Conservation (phyloP, 2,329 filamentous ascomycete genomes). For the Claviceps sp. region DNA sequence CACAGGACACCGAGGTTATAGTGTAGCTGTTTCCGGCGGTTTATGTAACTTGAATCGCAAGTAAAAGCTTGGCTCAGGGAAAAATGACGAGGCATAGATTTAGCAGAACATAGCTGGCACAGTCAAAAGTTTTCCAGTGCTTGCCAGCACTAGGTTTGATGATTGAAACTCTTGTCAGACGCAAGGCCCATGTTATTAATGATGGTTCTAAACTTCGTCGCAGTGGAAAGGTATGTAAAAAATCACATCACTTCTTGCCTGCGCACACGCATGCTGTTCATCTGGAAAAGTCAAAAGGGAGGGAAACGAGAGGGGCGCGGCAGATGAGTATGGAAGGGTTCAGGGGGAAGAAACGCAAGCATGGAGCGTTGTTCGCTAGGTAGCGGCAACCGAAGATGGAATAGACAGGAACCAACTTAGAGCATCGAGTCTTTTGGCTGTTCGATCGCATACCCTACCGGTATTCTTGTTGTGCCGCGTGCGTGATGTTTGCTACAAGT, state of each 20-base stretch:
- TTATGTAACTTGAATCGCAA: neutral
- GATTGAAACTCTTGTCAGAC: neutral
- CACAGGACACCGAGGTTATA: constrained; percentile 26
- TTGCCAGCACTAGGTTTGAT: too few species aligned
- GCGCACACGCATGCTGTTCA: neutral
- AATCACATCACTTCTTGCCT: neutral
- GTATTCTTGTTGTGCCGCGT: too few species aligned
- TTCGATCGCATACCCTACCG: too few species aligned
- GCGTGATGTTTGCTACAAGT: too few species aligned
- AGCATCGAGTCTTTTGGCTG: neutral
- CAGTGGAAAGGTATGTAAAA: constrained; percentile 4
- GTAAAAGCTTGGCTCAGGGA: neutral
- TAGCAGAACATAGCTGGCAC: neutral
- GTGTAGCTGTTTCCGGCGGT: constrained; percentile 6
- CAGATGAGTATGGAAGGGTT: neutral
- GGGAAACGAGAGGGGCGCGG: neutral
- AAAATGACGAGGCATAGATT: neutral
- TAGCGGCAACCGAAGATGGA: neutral
- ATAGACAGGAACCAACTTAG: neutral
- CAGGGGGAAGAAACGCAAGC: neutral
- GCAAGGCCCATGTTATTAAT: constrained; percentile 8
- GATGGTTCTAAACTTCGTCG: constrained; percentile 5
- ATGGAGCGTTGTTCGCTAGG: neutral
- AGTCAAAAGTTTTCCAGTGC: too few species aligned
- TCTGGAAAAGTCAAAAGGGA: neutral